Evolutionary conservation across 306 rosid genomes (phyloP).

Genomic region (Adenanthera pavonina): DNA sequence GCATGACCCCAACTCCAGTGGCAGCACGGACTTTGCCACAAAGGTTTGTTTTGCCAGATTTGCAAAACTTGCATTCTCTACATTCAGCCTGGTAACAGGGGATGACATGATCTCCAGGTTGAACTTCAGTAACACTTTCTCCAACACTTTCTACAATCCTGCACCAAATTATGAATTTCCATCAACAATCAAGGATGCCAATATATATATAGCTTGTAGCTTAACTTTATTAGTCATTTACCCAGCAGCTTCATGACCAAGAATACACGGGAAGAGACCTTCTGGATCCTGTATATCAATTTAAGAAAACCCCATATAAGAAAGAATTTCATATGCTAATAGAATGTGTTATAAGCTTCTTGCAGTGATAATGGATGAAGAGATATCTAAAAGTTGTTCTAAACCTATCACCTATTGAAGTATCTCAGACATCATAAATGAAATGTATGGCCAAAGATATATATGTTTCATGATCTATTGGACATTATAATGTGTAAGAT

Average conservation of each 20-base stretch:
- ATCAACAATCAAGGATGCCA: constrained; percentile 2
- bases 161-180: constrained; percentile 21
- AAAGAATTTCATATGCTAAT: neutral
- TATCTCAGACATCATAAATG: neutral
- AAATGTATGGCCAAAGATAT: neutral
- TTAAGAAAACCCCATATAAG: constrained; percentile 8
- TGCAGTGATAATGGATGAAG: neutral
- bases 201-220: neutral
- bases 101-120: constrained; percentile 91
- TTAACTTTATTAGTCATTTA: constrained; percentile 24
- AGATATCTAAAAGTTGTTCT: neutral
- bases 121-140: constrained; percentile 86
- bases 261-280: constrained; percentile 96
- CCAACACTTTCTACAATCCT: constrained; percentile 96
- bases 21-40: constrained; percentile 93
- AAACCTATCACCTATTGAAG: neutral
- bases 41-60: constrained; percentile 95
- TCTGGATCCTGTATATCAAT: constrained; percentile 78
- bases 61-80: constrained; percentile 92
- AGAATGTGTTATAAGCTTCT: neutral
- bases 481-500: neutral
- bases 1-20: constrained; percentile 91
- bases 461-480: neutral
- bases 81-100: constrained; percentile 98
- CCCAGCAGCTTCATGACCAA: constrained; percentile 96